Conservation (phyloP, 371 early-diverging fungal genomes). For the Mortierella sp. region DNA sequence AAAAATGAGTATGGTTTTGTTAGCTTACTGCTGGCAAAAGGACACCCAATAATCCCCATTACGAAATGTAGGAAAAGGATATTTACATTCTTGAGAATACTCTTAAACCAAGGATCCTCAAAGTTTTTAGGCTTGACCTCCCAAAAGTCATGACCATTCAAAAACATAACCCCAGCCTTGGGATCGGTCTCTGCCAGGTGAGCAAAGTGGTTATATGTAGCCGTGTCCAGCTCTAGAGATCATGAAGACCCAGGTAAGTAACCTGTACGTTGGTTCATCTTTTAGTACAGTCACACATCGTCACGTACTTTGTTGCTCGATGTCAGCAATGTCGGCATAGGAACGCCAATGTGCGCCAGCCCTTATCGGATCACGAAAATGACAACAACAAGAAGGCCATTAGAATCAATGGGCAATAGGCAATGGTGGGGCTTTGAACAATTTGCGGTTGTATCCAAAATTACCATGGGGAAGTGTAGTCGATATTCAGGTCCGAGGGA, state of each 20-base stretch:
- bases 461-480: conserved; percentile 80
- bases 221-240: conserved; percentile 60
- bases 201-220: conserved; percentile 60
- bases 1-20: neutral
- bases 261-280: neutral
- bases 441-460: neutral
- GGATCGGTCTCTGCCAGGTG: conserved; percentile 57
- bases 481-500: conserved; percentile 65
- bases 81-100: conserved; percentile 63
- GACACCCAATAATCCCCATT: neutral
- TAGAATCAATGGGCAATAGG: neutral
- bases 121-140: conserved; percentile 59
- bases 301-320: conserved; percentile 59
- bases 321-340: conserved; percentile 53
- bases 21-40: neutral
- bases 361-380: conserved; percentile 18
- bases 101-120: conserved; percentile 66
- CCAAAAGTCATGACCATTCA: conserved; percentile 62
- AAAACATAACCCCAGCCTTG: conserved; percentile 62
- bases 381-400: neutral
- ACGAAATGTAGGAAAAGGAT: neutral
- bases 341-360: conserved; percentile 84
- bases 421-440: neutral
- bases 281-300: neutral
- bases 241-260: neutral